Evolutionary conservation across 306 rosid genomes (phyloP), one percentile per base, ranked within the genome.

Genomic region (Rosa lucieae): DNA sequence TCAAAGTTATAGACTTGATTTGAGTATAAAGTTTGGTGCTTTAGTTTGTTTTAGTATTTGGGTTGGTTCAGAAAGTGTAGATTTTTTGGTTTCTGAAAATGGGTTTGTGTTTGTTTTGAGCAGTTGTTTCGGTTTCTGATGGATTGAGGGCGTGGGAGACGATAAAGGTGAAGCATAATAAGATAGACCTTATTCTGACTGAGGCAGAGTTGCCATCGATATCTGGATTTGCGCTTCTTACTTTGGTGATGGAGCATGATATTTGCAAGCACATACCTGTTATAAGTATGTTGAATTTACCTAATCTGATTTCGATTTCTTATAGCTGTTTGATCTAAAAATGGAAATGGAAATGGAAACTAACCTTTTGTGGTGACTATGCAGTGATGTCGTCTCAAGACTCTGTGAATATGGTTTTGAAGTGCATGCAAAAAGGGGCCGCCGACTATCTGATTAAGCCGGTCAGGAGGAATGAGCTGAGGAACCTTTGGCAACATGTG

Each of bases 361-460:
- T 82, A 52, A 81, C 48, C 8, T 85, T 21, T 59, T 82, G 37
- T 71, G 77, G 26, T 67, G 84, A 13, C 15, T 39, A 11, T 86
- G 80, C 83, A 91, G 97, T 93, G 96, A 93, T 93, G 96, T 90
- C 96, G 79, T 86, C 92, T 66, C 88, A 86, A 6, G 89, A 90
- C 77, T 89, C 96, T 17, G 75, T 85, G 53, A 63, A 87, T 82
- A 84, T 73, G 89, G 92, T 83, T n/a, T 79, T 90, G 84, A 89
- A 93, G 63, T 93, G 90, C 82, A 89, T 91, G 92, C 62, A 83
- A 8, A 90, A 83, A 83, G 97, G 97, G 77, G 96, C 97, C 8
- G 86, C 85, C 11, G 97, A 91, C 82, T 93, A 88, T 88, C 87
- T 93, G 62, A 85, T 93, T 79, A 93, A 93, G 84, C 97, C 96